Evolutionary conservation across 768 basidiomycete species (phyloP).

Genomic region (Russula virescens): DNA sequence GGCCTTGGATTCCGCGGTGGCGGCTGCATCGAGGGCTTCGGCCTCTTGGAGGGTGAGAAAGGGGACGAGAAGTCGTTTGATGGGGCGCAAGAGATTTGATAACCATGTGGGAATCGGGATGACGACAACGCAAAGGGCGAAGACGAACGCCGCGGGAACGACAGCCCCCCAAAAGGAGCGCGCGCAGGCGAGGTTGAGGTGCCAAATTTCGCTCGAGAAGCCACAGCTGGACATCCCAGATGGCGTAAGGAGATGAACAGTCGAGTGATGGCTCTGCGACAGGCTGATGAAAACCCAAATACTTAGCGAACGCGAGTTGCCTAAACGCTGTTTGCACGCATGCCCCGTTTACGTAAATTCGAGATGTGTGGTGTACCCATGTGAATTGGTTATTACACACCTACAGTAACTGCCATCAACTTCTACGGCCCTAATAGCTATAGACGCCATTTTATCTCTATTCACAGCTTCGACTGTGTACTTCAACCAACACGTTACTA

Average conservation of each 20-base stretch:
- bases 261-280: background rate
- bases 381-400: too few relatives aligned
- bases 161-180: conserved; percentile 49
- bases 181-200: conserved; percentile 44
- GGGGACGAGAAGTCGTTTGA: conserved; percentile 31
- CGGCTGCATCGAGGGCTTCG: conserved; percentile 17
- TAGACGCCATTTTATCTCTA: too few relatives aligned
- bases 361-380: too few relatives aligned
- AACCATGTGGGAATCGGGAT: conserved; percentile 24
- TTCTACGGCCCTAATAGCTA: too few relatives aligned
- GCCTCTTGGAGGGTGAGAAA: conserved; percentile 41
- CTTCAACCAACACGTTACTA: too few relatives aligned
- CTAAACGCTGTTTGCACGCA: background rate
- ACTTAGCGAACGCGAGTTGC: background rate
- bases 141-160: conserved; percentile 43
- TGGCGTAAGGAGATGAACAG: background rate
- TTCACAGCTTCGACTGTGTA: too few relatives aligned
- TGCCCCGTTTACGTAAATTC: background rate
- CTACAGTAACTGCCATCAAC: too few relatives aligned
- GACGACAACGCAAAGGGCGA: conserved; percentile 35
- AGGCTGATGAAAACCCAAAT: background rate
- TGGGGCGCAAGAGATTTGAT: conserved; percentile 22
- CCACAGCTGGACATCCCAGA: conserved; percentile 10
- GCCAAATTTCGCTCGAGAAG: conserved; percentile 13
- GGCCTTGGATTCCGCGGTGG: background rate